A percentile compares a stretch with the other conserved stretches of the same genome.
These are phyloP conservation scores for Amanita polypyramis DNA, from an alignment of 768 basidiomycete genomes.

Conservation along the genomic window DNA sequence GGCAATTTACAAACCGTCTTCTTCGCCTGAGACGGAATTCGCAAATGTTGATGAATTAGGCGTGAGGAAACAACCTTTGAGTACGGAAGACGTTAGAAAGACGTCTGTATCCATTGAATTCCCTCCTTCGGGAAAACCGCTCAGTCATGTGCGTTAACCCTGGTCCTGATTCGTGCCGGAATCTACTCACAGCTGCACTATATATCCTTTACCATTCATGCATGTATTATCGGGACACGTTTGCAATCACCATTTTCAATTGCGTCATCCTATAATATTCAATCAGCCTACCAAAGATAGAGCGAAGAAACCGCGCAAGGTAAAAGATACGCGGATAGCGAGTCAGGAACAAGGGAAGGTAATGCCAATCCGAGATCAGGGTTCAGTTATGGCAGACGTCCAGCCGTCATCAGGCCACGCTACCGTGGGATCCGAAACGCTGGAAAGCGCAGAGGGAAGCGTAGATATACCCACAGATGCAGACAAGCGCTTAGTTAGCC, in stretches of 20 bases:
- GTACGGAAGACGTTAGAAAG: constrained; percentile 13
- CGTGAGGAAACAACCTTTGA: constrained; percentile 21
- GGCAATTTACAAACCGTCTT: constrained; percentile 49
- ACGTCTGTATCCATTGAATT: constrained; percentile 20
- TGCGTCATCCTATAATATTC: constrained; percentile 15
- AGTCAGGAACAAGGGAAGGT: not conserved
- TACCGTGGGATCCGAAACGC: not conserved
- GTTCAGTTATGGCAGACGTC: not conserved
- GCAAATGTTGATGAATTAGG: constrained; percentile 38
- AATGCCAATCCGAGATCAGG: not conserved
- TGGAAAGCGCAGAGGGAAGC: not conserved
- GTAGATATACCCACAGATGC: not conserved
- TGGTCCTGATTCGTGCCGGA: constrained; percentile 42
- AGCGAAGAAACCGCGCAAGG: constrained; percentile 57
- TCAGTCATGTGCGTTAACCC: constrained; percentile 84
- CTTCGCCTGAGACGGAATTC: constrained; percentile 35
- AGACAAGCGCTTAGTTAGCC: not conserved
- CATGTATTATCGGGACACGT: constrained; percentile 22
- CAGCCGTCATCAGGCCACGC: not conserved
- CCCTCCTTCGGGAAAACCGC: constrained; percentile 47
- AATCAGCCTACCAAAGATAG: constrained; percentile 66
- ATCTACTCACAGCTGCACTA: constrained; percentile 32
- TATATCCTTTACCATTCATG: constrained; percentile 18
- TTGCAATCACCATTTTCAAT: constrained; percentile 15
- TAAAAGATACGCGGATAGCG: constrained; percentile 14